A percentile compares a stretch with the other conserved stretches of the same genome.
phyloP scores from a whole-genome alignment of 176 grass and related monocot genomes.

The Carex myosuroides region DNA sequence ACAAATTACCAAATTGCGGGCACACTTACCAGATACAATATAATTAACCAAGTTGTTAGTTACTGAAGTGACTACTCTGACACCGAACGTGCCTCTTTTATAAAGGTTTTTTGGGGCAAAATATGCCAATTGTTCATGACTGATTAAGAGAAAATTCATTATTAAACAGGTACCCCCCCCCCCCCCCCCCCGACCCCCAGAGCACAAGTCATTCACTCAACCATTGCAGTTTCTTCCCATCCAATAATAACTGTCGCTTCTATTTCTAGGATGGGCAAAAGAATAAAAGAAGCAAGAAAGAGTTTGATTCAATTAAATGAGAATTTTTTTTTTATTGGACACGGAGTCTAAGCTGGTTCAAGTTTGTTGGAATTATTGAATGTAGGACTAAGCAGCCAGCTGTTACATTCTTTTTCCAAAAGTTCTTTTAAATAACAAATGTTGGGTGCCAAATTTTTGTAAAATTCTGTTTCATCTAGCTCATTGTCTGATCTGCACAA shows the following conservation, averaged over 20 bases:
- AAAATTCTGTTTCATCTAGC: neutral
- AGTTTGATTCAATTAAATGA: neutral
- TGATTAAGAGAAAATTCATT: neutral
- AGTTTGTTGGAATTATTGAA: neutral
- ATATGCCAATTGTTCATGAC: neutral
- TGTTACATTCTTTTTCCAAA: neutral
- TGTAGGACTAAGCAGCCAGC: neutral
- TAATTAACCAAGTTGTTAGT: conserved; percentile 6
- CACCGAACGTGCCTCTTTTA: neutral
- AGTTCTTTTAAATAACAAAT: neutral
- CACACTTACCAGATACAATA: neutral
- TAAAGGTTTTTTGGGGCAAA: neutral
- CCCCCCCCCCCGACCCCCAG: no score
- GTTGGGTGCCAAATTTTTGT: neutral
- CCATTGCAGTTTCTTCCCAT: no score
- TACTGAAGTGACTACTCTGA: neutral
- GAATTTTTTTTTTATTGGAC: neutral
- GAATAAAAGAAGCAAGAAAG: neutral
- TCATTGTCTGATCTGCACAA: neutral
- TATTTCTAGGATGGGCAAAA: neutral
- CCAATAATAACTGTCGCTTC: neutral
- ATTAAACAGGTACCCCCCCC: neutral
- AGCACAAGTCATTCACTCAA: no score
- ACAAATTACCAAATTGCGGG: neutral
- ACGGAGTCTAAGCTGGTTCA: neutral